Evolutionary conservation across 305 asterid genomes (phyloP).

Genomic region (Fraxinus ornus): DNA sequence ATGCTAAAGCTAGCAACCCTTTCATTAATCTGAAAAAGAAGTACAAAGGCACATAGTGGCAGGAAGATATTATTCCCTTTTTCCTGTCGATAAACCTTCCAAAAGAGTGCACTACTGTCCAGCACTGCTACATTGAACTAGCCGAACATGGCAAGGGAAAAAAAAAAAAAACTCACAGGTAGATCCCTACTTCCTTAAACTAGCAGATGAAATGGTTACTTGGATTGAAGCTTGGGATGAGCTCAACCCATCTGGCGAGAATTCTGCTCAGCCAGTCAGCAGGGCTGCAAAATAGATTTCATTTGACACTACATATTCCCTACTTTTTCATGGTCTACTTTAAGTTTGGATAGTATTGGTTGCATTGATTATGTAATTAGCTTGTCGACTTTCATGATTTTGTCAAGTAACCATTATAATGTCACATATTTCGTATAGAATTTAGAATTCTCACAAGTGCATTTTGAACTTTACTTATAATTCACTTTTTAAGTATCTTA

Average conservation of each 20-base stretch:
- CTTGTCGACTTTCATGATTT: conserved; percentile 4
- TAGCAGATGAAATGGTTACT: too few relatives aligned
- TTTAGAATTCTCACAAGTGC: too few relatives aligned
- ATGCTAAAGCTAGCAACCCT: conserved; percentile 88
- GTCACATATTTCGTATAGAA: not conserved
- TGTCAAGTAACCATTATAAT: not conserved
- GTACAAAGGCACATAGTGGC: conserved; percentile 82
- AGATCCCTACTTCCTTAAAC: too few relatives aligned
- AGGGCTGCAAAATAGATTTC: conserved; percentile 45
- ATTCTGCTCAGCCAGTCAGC: conserved; percentile 28
- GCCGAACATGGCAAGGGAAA: conserved; percentile 67
- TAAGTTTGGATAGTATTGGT: not conserved
- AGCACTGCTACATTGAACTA: conserved; percentile 74
- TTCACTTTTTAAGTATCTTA: too few relatives aligned
- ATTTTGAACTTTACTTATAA: too few relatives aligned
- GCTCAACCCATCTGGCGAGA: conserved; percentile 64
- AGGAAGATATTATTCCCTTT: conserved; percentile 74
- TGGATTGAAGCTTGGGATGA: conserved; percentile 52
- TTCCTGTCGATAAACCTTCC: conserved; percentile 55
- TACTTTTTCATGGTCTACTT: not conserved
- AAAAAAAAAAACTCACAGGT: too few relatives aligned
- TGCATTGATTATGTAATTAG: conserved; percentile 13
- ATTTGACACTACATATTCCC: conserved; percentile 9
- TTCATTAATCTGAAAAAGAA: conserved; percentile 77
- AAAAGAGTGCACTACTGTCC: conserved; percentile 67